A percentile compares a stretch with the other conserved stretches of the same genome.
phyloP scores from a whole-genome alignment of 352 stramenopile species.

The Phytophthora palmivora region DNA sequence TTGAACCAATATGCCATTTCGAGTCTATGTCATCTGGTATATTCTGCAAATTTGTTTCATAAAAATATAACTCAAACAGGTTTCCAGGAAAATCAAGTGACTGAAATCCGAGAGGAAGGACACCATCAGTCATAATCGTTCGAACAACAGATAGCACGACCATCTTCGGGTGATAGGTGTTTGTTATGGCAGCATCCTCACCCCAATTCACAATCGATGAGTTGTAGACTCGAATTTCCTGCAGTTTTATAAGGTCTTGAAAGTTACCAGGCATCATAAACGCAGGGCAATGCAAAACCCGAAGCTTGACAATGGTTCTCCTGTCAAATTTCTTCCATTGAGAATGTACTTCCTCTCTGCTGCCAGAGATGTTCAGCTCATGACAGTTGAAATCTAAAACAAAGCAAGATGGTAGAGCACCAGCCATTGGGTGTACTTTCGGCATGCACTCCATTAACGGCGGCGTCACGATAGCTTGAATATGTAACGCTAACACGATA shows the following conservation, averaged over 20 bases:
- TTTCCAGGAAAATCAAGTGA: constrained; percentile 36
- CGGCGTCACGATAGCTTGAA: constrained; percentile 9
- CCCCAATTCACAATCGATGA: constrained; percentile 42
- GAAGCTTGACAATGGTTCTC: constrained; percentile 21
- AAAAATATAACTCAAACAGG: constrained; percentile 43
- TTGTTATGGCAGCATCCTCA: constrained; percentile 30
- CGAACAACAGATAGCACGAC: constrained; percentile 36
- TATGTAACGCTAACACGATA: constrained; percentile 26
- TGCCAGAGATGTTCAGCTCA: background rate
- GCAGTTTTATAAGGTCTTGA: constrained; percentile 36
- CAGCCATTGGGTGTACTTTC: constrained; percentile 38
- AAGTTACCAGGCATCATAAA: constrained; percentile 43
- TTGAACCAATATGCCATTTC: constrained; percentile 28
- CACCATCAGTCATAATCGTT: constrained; percentile 30
- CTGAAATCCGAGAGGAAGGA: constrained; percentile 45
- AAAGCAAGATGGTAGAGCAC: constrained; percentile 36
- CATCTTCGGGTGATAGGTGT: constrained; percentile 37
- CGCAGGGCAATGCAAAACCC: constrained; percentile 36
- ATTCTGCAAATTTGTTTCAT: constrained; percentile 37
- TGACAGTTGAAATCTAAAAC: constrained; percentile 47
- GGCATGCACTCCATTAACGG: constrained; percentile 21
- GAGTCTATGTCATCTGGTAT: constrained; percentile 45
- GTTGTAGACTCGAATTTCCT: constrained; percentile 44
- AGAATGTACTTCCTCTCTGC: background rate
- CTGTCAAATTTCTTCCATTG: constrained; percentile 35